Conservation (phyloP, 306 rosid genomes). For the Ormosia semicastrata region DNA sequence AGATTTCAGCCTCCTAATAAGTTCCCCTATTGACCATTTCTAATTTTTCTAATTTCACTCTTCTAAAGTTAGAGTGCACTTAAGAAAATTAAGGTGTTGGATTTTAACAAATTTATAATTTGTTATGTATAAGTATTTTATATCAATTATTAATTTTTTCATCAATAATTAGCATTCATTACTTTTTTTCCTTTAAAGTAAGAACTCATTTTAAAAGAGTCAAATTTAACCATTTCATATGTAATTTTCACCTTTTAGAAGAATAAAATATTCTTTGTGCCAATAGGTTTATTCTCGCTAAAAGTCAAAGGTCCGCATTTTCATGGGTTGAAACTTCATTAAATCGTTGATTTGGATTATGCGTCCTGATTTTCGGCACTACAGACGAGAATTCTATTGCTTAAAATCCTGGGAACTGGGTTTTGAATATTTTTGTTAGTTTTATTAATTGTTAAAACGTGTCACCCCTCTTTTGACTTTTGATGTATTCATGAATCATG, state of each 20-base stretch:
- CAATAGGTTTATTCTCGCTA: background rate
- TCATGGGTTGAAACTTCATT: background rate
- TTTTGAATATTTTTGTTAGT: background rate
- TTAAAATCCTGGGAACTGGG: background rate
- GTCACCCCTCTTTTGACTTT: slow-evolving; percentile 26
- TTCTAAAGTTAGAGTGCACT: background rate
- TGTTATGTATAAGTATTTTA: too few species aligned
- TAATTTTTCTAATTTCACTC: background rate
- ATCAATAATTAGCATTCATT: too few species aligned
- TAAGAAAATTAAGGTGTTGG: too few species aligned
- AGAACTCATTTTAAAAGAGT: too few species aligned
- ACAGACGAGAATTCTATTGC: background rate
- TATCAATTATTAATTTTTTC: too few species aligned
- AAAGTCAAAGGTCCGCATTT: background rate
- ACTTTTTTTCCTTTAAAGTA: too few species aligned
- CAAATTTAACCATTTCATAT: background rate
- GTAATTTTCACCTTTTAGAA: background rate
- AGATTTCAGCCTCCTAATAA: background rate
- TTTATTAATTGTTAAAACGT: background rate
- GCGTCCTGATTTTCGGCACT: slow-evolving; percentile 15
- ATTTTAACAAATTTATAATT: too few species aligned
- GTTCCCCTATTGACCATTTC: slow-evolving; percentile 19
- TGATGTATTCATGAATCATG: background rate
- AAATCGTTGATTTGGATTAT: background rate
- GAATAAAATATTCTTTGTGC: too few species aligned